Evolutionary conservation across 1,139 yeast genomes (phyloP).

Genomic region (Arxiozyma slooffiae): DNA sequence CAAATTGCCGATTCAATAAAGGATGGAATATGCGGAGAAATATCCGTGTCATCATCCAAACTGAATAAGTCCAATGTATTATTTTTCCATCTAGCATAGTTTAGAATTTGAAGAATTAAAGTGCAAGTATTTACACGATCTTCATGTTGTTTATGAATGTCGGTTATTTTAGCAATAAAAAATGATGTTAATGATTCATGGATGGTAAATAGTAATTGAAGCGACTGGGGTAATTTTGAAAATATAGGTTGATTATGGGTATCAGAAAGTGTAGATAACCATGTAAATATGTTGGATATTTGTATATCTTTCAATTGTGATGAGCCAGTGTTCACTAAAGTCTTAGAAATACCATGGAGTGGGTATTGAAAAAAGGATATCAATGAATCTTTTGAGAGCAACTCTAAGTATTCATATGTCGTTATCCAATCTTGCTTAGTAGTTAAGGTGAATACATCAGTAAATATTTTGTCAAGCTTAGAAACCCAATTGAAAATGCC

Average conservation of each 20-base stretch:
- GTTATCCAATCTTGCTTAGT: constrained; percentile 71
- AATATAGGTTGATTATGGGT: constrained; percentile 35
- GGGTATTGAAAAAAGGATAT: constrained; percentile 51
- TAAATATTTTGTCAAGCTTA: constrained; percentile 54
- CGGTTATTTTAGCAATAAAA: constrained; percentile 57
- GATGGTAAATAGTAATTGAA: constrained; percentile 55
- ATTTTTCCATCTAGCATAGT: constrained; percentile 64
- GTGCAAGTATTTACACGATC: constrained; percentile 65
- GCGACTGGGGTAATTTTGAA: constrained; percentile 57
- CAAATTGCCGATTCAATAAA: constrained; percentile 74
- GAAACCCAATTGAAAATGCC: constrained; percentile 37
- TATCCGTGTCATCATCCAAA: constrained; percentile 23
- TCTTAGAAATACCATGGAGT: constrained; percentile 13
- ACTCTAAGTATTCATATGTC: constrained; percentile 64
- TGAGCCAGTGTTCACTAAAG: constrained; percentile 17
- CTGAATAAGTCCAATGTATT: constrained; percentile 46
- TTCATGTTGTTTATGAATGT: constrained; percentile 43
- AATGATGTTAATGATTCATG: constrained; percentile 61
- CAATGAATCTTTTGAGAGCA: constrained; percentile 44
- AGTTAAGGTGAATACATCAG: constrained; percentile 50
- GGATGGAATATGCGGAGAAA: constrained; percentile 62
- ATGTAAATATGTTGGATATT: constrained; percentile 60
- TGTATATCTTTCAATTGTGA: constrained; percentile 41
- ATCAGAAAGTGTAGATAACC: constrained; percentile 50
- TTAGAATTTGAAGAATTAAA: constrained; percentile 56